Conservation (phyloP, 2,329 filamentous ascomycete genomes). For the Aspergillus phoenicis region DNA sequence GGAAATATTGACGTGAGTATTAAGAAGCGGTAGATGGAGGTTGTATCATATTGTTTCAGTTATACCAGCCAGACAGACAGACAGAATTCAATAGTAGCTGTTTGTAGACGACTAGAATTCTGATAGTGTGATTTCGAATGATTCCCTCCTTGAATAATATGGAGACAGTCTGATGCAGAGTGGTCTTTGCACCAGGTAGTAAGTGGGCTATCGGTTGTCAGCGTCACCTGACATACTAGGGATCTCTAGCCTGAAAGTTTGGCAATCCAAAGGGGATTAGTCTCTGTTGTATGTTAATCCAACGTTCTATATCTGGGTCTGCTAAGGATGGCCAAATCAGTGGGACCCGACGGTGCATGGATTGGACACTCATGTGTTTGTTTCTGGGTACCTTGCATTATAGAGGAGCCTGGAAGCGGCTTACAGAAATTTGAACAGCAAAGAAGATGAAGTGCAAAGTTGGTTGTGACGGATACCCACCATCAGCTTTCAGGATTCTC, state of each 20-base stretch:
- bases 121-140: background rate
- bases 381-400: background rate
- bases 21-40: constrained; percentile 53
- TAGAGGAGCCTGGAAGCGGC: background rate
- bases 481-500: too few species aligned
- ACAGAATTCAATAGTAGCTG: constrained; percentile 1
- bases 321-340: background rate
- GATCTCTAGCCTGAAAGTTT: too few species aligned
- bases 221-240: background rate
- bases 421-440: background rate
- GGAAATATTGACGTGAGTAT: constrained; percentile 83
- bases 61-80: constrained; percentile 5
- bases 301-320: background rate
- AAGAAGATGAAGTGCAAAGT: background rate
- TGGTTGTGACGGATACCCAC: too few species aligned
- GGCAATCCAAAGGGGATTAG: background rate
- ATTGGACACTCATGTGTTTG: background rate
- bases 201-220: background rate
- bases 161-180: too few species aligned
- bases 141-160: too few species aligned
- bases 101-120: background rate
- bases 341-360: background rate
- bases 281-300: background rate
- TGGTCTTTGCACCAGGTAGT: background rate
- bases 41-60: constrained; percentile 20